Conservation (phyloP, 2,329 filamentous ascomycete species). For the Capronia americana region DNA sequence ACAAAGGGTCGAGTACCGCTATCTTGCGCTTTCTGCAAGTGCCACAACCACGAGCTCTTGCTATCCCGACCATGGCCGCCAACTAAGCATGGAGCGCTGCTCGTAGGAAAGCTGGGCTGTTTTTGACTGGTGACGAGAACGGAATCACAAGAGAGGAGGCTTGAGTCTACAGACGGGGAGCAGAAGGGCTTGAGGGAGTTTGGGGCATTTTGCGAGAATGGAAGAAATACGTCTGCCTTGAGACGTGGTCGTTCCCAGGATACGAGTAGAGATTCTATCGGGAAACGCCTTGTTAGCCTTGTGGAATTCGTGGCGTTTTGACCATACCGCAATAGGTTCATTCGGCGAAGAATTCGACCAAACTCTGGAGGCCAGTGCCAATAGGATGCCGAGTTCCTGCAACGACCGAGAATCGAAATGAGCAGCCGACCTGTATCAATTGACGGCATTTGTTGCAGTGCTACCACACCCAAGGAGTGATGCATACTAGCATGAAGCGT, state of each 20-base stretch:
- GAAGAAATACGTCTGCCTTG: background rate
- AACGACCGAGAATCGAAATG: background rate
- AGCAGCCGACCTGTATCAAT: background rate
- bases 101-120: background rate
- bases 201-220: constrained; percentile 29
- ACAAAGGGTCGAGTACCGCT: constrained; percentile 28
- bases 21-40: constrained; percentile 43
- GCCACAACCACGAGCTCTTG: constrained; percentile 41
- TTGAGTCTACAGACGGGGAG: background rate
- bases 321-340: constrained; percentile 25
- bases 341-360: constrained; percentile 22
- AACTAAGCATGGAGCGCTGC: background rate
- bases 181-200: constrained; percentile 12
- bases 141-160: background rate
- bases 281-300: constrained; percentile 20
- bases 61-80: constrained; percentile 41
- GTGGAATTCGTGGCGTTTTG: constrained; percentile 11
- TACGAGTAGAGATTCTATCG: background rate
- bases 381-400: background rate
- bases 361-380: background rate
- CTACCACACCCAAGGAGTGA: background rate
- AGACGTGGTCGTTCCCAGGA: background rate
- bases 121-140: background rate
- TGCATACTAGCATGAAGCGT: background rate
- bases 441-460: background rate